Evolutionary conservation across 1,284 basidiomycete species (phyloP).

Genomic region (Microstroma glucosiphilum): DNA sequence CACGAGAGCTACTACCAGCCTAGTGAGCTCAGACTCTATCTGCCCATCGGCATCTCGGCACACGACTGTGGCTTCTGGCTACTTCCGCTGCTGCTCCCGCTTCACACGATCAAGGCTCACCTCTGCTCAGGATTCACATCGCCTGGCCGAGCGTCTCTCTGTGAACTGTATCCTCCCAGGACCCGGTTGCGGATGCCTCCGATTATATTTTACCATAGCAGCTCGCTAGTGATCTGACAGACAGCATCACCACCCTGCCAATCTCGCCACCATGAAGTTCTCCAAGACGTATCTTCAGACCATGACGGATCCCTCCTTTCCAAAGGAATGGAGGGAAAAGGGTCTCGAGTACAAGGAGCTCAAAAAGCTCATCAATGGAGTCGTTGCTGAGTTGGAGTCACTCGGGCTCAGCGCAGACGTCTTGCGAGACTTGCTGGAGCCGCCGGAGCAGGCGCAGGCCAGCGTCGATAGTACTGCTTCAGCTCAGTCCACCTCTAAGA

Average conservation of each 20-base stretch:
- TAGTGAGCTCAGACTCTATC: too few species aligned
- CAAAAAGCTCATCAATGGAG: conserved; percentile 84
- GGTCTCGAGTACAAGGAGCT: conserved; percentile 87
- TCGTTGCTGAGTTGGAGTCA: conserved; percentile 71
- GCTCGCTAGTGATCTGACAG: background rate
- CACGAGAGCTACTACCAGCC: too few species aligned
- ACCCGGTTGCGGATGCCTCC: too few species aligned
- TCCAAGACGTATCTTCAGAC: conserved; percentile 69
- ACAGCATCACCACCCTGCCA: background rate
- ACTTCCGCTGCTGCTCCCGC: too few species aligned
- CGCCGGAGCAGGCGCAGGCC: conserved; percentile 18
- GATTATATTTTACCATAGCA: background rate
- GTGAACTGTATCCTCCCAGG: too few species aligned
- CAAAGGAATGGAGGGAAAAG: conserved; percentile 66
- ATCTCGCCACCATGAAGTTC: conserved; percentile 63
- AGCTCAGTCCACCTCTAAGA: too few species aligned
- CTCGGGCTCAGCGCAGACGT: conserved; percentile 67
- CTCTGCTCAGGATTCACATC: too few species aligned
- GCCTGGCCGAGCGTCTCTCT: too few species aligned
- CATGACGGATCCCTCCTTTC: conserved; percentile 61
- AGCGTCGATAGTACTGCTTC: too few species aligned
- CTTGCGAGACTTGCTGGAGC: conserved; percentile 55
- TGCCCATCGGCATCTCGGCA: too few species aligned
- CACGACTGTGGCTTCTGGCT: too few species aligned
- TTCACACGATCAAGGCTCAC: too few species aligned